phyloP scores from a whole-genome alignment of 2,329 filamentous ascomycete species.

The Chaetomium sp. region DNA sequence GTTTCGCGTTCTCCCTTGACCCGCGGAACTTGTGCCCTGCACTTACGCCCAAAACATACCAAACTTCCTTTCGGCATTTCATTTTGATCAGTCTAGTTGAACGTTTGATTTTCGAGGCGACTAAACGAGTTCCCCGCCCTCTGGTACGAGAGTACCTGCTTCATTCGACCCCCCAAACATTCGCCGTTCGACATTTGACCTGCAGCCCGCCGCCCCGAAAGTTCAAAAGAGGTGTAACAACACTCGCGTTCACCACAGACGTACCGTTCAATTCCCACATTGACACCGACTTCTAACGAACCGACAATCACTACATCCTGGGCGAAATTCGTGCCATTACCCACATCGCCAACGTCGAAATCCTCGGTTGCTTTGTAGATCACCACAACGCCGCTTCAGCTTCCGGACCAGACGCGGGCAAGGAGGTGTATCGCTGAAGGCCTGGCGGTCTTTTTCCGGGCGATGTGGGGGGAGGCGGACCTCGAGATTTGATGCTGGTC shows the following conservation, averaged over 20 bases:
- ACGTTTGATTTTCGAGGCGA: too few relatives aligned
- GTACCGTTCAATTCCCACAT: too few relatives aligned
- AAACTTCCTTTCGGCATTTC: background rate
- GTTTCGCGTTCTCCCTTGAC: background rate
- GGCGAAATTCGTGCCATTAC: background rate
- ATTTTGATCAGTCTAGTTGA: too few relatives aligned
- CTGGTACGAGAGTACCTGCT: too few relatives aligned
- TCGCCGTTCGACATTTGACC: too few relatives aligned
- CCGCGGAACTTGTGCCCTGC: background rate
- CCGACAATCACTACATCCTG: background rate
- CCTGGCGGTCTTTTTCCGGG: conserved; percentile 31
- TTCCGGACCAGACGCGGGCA: background rate
- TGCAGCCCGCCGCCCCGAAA: too few relatives aligned
- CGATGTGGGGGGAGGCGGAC: conserved; percentile 40
- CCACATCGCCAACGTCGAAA: background rate
- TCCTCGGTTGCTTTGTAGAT: background rate
- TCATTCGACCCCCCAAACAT: too few relatives aligned
- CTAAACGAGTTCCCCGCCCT: too few relatives aligned
- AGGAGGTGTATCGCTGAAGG: conserved; percentile 24
- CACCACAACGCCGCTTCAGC: too few relatives aligned
- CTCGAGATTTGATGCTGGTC: conserved; percentile 22
- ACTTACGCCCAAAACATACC: background rate
- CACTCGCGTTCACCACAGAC: too few relatives aligned
- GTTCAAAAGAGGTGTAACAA: too few relatives aligned
- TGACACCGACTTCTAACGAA: too few relatives aligned